Conservation (phyloP, 2,329 filamentous ascomycete genomes). For the Bipolaris gigantea region DNA sequence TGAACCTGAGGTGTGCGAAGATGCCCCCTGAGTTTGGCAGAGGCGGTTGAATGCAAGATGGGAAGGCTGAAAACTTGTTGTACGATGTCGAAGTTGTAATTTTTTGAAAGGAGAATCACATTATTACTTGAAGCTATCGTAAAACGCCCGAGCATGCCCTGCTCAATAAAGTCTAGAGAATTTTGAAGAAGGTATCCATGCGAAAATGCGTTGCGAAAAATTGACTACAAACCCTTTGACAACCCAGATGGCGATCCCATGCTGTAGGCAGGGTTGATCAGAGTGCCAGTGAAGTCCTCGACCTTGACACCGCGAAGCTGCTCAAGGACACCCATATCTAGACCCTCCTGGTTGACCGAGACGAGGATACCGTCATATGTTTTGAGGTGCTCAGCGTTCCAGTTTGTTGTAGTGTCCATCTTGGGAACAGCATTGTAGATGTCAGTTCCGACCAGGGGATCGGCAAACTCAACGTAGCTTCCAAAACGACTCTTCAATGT, state of each 20-base stretch:
- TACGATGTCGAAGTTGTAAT: background rate
- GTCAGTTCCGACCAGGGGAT: slow-evolving; percentile 49
- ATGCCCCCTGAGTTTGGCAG: background rate
- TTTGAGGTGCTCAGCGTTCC: slow-evolving; percentile 47
- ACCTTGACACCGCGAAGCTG: slow-evolving; percentile 42
- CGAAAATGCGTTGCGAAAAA: background rate
- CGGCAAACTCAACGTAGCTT: slow-evolving; percentile 50
- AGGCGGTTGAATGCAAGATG: too few relatives aligned
- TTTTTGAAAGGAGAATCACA: background rate
- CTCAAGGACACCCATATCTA: slow-evolving; percentile 49
- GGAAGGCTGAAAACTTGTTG: background rate
- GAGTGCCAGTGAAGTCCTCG: slow-evolving; percentile 22
- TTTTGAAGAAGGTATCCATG: background rate
- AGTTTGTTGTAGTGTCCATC: slow-evolving; percentile 41
- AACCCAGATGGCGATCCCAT: background rate
- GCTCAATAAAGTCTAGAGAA: background rate
- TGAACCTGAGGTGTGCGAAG: background rate
- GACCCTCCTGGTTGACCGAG: slow-evolving; percentile 48
- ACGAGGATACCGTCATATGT: slow-evolving; percentile 52
- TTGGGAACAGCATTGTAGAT: slow-evolving; percentile 48
- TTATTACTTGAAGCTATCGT: background rate
- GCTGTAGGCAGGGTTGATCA: background rate
- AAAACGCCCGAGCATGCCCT: background rate
- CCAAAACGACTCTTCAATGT: slow-evolving; percentile 38
- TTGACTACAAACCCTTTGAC: background rate